Evolutionary conservation across 1,139 yeast species (phyloP), one percentile per base, ranked within the genome.

Genomic region (Suhomyces bolitotheri): DNA sequence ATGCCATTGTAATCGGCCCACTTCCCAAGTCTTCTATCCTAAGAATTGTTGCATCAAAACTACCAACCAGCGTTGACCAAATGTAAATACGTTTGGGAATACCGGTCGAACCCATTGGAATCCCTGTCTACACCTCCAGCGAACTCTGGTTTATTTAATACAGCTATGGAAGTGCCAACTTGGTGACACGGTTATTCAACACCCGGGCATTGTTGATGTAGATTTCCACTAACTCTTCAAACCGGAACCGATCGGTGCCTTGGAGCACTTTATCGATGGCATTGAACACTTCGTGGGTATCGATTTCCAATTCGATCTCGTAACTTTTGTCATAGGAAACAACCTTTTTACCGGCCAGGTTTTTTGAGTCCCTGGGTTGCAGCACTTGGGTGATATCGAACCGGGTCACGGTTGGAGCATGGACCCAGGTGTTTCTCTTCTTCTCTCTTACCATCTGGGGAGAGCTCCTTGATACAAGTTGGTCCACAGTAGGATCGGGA

Each of bases 281-380:
- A 31, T 64, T 63, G 41, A 85, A 63, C 34, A 89, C 66, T 45
- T 82, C 82, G 5, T 66, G 56, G 9, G 82, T 71, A 47, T 87
- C 88, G 29, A 86, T 65, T 63, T 89, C 97, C 34, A 89, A 61
- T 56, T 84, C 94, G 29, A 82, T 67, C 57, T 84, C 94, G 44
- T 60, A 47, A 51, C 67, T 44, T 43, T 63, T 57, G 49, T 75
- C 67, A 54, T 72, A 56, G 52, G 66, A 70, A 19, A 56, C 51
- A 33, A 73, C 47, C 38, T 56, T 52, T 45, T 64, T 66, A 13
- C 73, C 74, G 2, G 57, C 47, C 35, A 68, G 69, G 38, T 66
- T 70, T 37, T 71, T 70, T 50, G 65, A 62, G 31, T 68, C 71
- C 35, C 66, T 62, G 13, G 77, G 78, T 23, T 68, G 64, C 35